Percentiles rank a stretch among this genome's conserved stretches.
These are phyloP conservation scores for Pelargonium myrrhifolium DNA, from an alignment of 441 rosid genomes.

Conservation along the genomic window DNA sequence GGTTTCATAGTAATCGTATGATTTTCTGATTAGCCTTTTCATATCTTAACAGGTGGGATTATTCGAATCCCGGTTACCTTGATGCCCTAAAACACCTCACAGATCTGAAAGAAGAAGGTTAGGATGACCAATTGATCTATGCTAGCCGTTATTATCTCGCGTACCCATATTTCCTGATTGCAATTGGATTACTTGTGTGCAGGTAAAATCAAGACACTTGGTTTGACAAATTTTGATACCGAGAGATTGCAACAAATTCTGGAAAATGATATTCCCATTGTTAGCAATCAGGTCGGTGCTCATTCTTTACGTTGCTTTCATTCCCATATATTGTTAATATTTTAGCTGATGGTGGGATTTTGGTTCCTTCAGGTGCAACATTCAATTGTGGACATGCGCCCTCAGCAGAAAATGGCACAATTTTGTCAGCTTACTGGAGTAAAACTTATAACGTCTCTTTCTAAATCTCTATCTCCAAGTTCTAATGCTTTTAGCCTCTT, in stretches of 20 bases:
- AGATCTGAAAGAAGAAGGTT: slow-evolving; percentile 86
- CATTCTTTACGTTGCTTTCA: background rate
- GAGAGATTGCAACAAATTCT: slow-evolving; percentile 69
- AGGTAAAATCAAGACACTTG: slow-evolving; percentile 88
- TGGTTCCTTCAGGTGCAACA: slow-evolving; percentile 68
- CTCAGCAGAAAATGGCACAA: slow-evolving; percentile 91
- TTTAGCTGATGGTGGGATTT: slow-evolving; percentile 14
- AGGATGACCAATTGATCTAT: slow-evolving; percentile 5
- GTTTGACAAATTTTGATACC: slow-evolving; percentile 87
- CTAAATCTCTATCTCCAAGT: slow-evolving; percentile 16
- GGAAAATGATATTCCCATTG: slow-evolving; percentile 81
- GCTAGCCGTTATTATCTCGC: slow-evolving; percentile 11
- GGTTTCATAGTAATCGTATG: background rate
- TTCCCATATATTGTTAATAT: background rate
- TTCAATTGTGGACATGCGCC: slow-evolving; percentile 91
- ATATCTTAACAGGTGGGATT: slow-evolving; percentile 73
- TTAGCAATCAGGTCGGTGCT: slow-evolving; percentile 76
- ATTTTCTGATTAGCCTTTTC: background rate
- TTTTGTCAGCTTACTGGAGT: slow-evolving; percentile 83
- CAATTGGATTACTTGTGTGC: slow-evolving; percentile 28
- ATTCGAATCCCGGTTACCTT: slow-evolving; percentile 77
- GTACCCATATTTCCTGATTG: slow-evolving; percentile 22
- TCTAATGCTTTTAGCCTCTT: background rate
- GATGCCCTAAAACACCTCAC: slow-evolving; percentile 85
- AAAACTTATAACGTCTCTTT: slow-evolving; percentile 79